Conservation (phyloP, 192 early-diverging fungal species). For the Podila horticola region DNA sequence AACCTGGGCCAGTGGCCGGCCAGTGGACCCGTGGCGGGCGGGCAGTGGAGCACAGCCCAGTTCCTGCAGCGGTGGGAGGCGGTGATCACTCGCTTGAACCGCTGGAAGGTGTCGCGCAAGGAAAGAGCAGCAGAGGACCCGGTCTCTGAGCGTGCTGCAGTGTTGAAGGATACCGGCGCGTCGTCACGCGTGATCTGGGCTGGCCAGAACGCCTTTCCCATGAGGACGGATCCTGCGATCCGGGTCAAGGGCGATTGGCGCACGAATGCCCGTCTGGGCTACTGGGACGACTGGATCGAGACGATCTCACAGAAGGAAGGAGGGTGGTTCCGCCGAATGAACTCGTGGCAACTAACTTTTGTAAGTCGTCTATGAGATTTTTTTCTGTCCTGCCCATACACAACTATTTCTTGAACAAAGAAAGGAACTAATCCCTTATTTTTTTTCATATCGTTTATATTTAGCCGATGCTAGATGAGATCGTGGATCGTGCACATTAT, state of each 20-base stretch:
- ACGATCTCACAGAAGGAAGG: slow-evolving; percentile 21
- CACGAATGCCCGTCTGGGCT: slow-evolving; percentile 31
- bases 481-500: slow-evolving; percentile 27
- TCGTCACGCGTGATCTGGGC: slow-evolving; percentile 35
- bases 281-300: slow-evolving; percentile 45
- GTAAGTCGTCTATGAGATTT: slow-evolving; percentile 10
- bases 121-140: background rate
- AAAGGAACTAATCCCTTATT: no score
- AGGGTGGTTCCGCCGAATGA: slow-evolving; percentile 34
- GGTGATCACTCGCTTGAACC: slow-evolving; percentile 14
- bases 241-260: slow-evolving; percentile 35
- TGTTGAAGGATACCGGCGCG: background rate
- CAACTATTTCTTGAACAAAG: background rate
- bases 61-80: slow-evolving; percentile 29
- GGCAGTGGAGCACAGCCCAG: slow-evolving; percentile 31
- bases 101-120: slow-evolving; percentile 20
- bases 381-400: background rate
- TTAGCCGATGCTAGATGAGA: slow-evolving; percentile 42
- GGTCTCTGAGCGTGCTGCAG: background rate
- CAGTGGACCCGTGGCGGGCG: slow-evolving; percentile 27
- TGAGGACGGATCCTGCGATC: slow-evolving; percentile 24
- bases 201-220: slow-evolving; percentile 39
- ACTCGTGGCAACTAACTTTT: slow-evolving; percentile 46
- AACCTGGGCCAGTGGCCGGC: slow-evolving; percentile 47
- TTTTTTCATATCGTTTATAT: background rate